Evolutionary conservation across 2,329 filamentous ascomycete genomes (phyloP).

Genomic region (Monilinia aucupariae): DNA sequence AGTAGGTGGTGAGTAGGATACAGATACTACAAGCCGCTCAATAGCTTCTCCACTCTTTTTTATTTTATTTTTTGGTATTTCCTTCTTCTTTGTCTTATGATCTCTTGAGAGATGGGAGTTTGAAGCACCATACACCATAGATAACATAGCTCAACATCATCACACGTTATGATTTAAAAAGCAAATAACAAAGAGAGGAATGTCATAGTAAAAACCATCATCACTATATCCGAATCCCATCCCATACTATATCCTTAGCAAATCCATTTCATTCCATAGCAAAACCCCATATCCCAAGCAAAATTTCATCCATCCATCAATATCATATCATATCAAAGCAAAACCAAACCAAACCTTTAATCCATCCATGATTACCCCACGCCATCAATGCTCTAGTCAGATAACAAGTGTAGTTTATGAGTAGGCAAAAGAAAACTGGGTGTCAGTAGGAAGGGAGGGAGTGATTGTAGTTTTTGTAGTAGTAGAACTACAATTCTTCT

Average conservation of each 20-base stretch:
- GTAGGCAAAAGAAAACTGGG: constrained; percentile 3
- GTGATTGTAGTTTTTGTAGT: no score
- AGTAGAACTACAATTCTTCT: constrained; percentile 27
- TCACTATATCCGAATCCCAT: not conserved
- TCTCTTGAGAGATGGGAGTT: no score
- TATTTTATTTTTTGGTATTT: no score
- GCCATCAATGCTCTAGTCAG: constrained; percentile 9
- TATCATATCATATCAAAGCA: no score
- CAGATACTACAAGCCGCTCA: no score
- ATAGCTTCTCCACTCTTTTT: no score
- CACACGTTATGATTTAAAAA: not conserved
- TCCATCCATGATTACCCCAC: not conserved
- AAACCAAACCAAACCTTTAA: not conserved
- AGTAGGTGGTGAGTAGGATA: no score
- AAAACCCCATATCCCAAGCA: constrained; percentile 7
- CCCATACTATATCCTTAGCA: not conserved
- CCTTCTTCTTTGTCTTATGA: no score
- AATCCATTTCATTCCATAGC: not conserved
- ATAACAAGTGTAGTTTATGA: constrained; percentile 11
- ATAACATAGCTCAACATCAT: not conserved
- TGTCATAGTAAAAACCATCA: not conserved
- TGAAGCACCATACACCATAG: no score
- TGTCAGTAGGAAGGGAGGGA: not conserved
- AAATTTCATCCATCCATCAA: not conserved
- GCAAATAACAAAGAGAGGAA: not conserved